Evolutionary conservation across 805 yeast species (phyloP), one percentile per base, ranked within the genome.

Genomic region (Wickerhamomyces silvicola): DNA sequence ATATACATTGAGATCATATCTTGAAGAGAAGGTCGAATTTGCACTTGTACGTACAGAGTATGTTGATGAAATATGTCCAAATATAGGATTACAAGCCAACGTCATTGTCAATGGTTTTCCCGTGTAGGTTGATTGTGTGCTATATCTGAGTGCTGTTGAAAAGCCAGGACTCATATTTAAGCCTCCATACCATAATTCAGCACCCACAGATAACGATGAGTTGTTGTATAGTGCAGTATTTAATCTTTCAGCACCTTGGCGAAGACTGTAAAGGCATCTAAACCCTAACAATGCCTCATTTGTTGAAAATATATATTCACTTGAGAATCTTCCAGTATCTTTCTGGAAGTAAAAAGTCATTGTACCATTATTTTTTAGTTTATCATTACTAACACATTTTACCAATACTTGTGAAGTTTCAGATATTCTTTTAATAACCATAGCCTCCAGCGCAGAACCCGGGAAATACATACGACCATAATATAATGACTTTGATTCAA

Each of bases 381-480:
- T 66, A 7, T 75, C 71, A 42, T 76, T 84, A 48, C 84, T 83
- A 19, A 87, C 75, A 50, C 92, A 81, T 44, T 84, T 83, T 14
- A 85, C 57, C 25, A 81, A 58, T 11, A 88, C 36, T 48, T 85
- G 95, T 2, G 83, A 65, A 17, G 64, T 61, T 6, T 69, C 56
- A 0, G 79, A 63, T 12, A 84, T 47, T 34, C 85, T 62, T 40
- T 81, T 74, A 24, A 86, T 74, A 7, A 78, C 43, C 90, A 92
- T 79, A 2, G 95, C 95, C 55, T 90, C 97, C 3, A 92, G 59
- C 7, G 81, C 78, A 12, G 84, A 78, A 2, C 85, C 82, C 0
- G 98, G 97, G 39, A 90, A 77, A 48, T 80, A 83, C 77, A 92
- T 72, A 41, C 90, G 66, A 1, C 97, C 97, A 54, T 85, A 90